Base-by-base conservation (phyloP, 345 rosid species). In the Brassica juncea region DNA sequence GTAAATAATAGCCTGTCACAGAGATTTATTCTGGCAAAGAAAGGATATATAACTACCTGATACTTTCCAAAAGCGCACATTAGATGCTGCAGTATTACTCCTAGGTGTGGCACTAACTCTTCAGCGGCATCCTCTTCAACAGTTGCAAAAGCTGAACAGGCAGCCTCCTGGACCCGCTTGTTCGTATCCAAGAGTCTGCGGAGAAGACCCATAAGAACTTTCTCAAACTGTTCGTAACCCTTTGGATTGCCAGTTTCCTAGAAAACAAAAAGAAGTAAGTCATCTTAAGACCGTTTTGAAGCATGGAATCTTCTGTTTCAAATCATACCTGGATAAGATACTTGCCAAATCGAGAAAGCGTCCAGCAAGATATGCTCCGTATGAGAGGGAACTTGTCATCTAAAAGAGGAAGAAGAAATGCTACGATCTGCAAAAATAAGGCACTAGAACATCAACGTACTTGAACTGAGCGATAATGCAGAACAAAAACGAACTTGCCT, bases 161-260 rank as follows among this genome's bases (percentile, higher is more conserved):
- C 99, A 76, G 99, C 99, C 86, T 92, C 98, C 79, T 96, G 99
- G 58, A 96, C 99, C 75, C 97, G 86, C 88, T 96, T 96, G 82
- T 96, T 96, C 8, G 87, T 77, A 84, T 96, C 99, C 84, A 93
- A 84, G 79, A 93, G 87, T 84, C 97, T 88, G 47, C 75, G 87
- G 31, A 96, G 81, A 74, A 96, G 90, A 74, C 97, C 97, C 90
- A 82, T 86, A 58, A 96, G 97, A 66, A 89, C 93, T 73, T 84
- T 84, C 83, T 92, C 94, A 79, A 93, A 93, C 80, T 90, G 95
- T 65, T 92, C 94, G 61, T 77, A 86, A 42, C 98, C 98, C 81
- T 87, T 89, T 37, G 87, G 83, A 81, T 86, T 77, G 79, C 86
- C 88, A 78, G 77, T 89, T 81, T 89, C 95, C 99, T 92, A 84